Conservation (phyloP, 1,139 yeast genomes). For the Nakaseomyces uthaithaninus region DNA sequence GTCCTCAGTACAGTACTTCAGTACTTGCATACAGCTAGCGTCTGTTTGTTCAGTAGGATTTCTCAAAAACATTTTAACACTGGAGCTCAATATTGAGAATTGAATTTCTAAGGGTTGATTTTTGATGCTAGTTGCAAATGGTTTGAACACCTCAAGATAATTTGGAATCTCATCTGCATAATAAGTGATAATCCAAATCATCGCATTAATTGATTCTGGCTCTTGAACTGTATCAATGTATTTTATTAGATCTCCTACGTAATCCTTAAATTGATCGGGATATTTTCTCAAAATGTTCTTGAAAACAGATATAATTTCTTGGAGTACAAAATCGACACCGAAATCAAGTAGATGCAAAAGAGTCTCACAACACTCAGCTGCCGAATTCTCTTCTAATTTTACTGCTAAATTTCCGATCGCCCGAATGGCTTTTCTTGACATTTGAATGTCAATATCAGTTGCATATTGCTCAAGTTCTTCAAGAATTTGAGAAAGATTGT, state of each 20-base stretch:
- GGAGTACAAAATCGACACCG: conserved; percentile 67
- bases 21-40: conserved; percentile 46
- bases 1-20: conserved; percentile 70
- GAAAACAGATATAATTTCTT: conserved; percentile 70
- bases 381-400: conserved; percentile 51
- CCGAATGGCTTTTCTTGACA: conserved; percentile 79
- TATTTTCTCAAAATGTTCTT: conserved; percentile 72
- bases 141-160: conserved; percentile 20
- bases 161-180: conserved; percentile 38
- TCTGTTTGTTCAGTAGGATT: conserved; percentile 49
- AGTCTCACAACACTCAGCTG: conserved; percentile 57
- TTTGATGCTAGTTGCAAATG: conserved; percentile 31
- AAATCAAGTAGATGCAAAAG: conserved; percentile 54
- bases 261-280: conserved; percentile 42
- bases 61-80: conserved; percentile 58
- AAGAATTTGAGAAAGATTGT: conserved; percentile 54
- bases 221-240: conserved; percentile 50
- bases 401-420: conserved; percentile 88
- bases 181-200: conserved; percentile 81
- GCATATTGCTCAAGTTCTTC: conserved; percentile 80
- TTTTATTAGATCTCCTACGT: conserved; percentile 27
- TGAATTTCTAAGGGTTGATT: conserved; percentile 60
- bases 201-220: conserved; percentile 69
- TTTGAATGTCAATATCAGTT: conserved; percentile 73
- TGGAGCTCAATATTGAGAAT: conserved; percentile 63